These are phyloP conservation scores for Sporothrix inflata DNA, from an alignment of 2,329 filamentous ascomycete species.

Conservation along the genomic window DNA sequence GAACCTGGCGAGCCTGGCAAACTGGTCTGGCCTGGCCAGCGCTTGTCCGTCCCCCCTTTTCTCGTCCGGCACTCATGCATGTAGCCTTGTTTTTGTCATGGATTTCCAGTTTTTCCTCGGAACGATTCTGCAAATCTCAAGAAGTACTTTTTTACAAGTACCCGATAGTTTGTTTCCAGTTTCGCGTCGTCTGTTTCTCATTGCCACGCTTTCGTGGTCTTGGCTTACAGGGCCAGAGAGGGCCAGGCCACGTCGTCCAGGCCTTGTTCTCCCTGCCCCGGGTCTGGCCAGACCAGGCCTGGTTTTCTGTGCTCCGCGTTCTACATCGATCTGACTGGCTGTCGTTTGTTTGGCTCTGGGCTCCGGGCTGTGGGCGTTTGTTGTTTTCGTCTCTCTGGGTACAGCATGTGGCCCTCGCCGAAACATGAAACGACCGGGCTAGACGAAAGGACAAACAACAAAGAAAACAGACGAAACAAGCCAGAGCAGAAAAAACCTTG, in stretches of 20 bases:
- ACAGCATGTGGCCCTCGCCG: background rate
- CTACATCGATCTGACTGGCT: slow-evolving; percentile 8
- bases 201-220: slow-evolving; percentile 4
- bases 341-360: background rate
- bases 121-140: background rate
- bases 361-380: background rate
- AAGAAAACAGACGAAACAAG: background rate
- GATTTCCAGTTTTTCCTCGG: background rate
- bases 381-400: background rate
- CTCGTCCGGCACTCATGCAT: background rate
- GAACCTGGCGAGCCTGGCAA: background rate
- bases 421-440: background rate
- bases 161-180: slow-evolving; percentile 8
- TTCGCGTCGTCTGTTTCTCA: background rate
- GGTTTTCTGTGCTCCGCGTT: background rate
- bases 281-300: background rate
- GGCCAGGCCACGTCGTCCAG: slow-evolving; percentile 1
- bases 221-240: background rate
- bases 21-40: background rate
- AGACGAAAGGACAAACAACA: background rate
- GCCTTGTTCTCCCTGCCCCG: background rate
- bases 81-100: background rate
- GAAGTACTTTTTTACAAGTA: slow-evolving; percentile 4
- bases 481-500: background rate
- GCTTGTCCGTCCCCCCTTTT: background rate